Base-by-base conservation (phyloP, 495 filamentous ascomycete species). In the Tuber microsphaerosporum region DNA sequence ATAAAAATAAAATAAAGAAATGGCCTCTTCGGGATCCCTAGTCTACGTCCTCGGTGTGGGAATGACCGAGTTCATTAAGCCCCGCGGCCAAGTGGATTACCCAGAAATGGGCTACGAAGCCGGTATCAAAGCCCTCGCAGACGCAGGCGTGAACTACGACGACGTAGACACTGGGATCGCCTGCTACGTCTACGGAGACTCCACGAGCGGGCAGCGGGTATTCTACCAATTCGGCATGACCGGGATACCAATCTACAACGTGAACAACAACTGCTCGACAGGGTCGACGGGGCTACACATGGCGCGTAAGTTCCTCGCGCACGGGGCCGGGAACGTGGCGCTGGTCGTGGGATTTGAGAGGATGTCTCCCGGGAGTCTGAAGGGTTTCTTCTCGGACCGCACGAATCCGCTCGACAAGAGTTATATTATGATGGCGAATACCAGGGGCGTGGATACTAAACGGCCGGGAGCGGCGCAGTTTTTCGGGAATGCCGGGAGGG, bases 211-310 rank as follows among this genome's bases (percentile, higher is more conserved):
- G 41, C 95, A 99, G 87, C 90, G 95, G 70, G 94, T 97, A 77
- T 97, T 99, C 86, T 99, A 99, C 84, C 95, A 99, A 85, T 97
- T 98, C 84, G 95, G 95, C 77, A 93, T 98, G 89, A 97, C 93
- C 45, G 87, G 91, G 80, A 97, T 97, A 79, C 95, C 95, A 76
- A 93, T 97, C 83, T 92, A 94, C 87, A 97, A 97, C 82, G 92
- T 97, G 82, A 97, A 97, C 88, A 99, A 99, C 87, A 97, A 97
- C 86, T 99, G 95, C 87, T 91, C 92, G 0, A 98, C 95, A 1
- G 95, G 95, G 3, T 92, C 90, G 0, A 97, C 95, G 0, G 95
- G 95, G 41, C 85, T 98, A 65, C 88, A 90, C 78, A 90, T 98
- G 89, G 95, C 89, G 6, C 88, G 94, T 43, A 92, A 90, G 45